phyloP scores from a whole-genome alignment of 2,329 filamentous ascomycete species.

The Whalleya microplaca region DNA sequence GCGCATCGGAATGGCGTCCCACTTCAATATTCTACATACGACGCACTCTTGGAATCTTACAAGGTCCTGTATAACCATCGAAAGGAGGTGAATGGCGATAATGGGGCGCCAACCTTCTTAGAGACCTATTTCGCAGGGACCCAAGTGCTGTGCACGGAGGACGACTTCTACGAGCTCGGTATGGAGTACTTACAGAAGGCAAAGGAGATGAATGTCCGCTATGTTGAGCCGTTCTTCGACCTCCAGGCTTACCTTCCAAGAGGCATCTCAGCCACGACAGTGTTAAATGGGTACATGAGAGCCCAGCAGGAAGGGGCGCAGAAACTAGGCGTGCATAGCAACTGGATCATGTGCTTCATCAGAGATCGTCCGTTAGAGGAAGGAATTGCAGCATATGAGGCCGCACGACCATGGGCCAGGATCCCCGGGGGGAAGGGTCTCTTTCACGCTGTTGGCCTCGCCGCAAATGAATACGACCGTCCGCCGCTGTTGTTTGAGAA shows the following conservation, averaged over 20 bases:
- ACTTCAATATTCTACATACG: conserved; percentile 36
- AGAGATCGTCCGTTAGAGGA: conserved; percentile 44
- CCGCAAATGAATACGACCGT: conserved; percentile 49
- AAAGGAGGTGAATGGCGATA: conserved; percentile 42
- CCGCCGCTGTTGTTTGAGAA: conserved; percentile 50
- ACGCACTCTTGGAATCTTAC: conserved; percentile 40
- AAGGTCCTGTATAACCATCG: conserved; percentile 42
- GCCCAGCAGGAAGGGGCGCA: conserved; percentile 37
- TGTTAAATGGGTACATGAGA: conserved; percentile 41
- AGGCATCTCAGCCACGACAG: conserved; percentile 37
- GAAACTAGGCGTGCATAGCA: conserved; percentile 35
- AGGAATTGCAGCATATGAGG: conserved; percentile 43
- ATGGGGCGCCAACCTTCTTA: conserved; percentile 38
- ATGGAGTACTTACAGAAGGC: conserved; percentile 43
- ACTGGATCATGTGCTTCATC: conserved; percentile 49
- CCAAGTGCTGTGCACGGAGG: conserved; percentile 39
- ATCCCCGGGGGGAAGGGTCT: conserved; percentile 38
- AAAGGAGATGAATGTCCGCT: conserved; percentile 43
- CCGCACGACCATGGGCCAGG: conserved; percentile 43
- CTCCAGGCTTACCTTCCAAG: conserved; percentile 46
- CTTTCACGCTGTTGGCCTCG: conserved; percentile 51
- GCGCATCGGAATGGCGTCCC: conserved; percentile 43
- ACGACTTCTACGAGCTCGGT: conserved; percentile 45
- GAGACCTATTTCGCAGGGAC: conserved; percentile 40
- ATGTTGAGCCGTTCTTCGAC: conserved; percentile 48